Conservation (phyloP, 2,329 filamentous ascomycete species). For the Penicillium sp. region DNA sequence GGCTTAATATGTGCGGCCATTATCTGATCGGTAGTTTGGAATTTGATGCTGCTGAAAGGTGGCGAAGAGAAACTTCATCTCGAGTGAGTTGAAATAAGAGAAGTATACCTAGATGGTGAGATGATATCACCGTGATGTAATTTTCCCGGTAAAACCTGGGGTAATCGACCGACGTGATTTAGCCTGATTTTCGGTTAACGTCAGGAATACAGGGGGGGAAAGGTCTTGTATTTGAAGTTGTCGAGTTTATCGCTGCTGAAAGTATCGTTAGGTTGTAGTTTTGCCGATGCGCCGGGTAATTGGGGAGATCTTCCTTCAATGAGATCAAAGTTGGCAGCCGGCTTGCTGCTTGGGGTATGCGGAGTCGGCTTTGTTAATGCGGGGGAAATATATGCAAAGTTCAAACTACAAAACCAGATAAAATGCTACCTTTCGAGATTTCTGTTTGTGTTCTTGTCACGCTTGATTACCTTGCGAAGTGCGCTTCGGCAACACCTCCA, state of each 20-base stretch:
- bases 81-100: background rate
- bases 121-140: slow-evolving; percentile 23
- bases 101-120: background rate
- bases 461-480: background rate
- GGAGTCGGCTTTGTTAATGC: background rate
- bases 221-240: background rate
- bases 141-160: background rate
- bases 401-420: background rate
- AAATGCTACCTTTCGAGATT: background rate
- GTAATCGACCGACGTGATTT: slow-evolving; percentile 1
- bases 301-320: slow-evolving; percentile 11
- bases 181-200: background rate
- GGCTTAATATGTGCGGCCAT: slow-evolving; percentile 32
- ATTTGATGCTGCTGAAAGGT: background rate
- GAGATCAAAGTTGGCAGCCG: background rate
- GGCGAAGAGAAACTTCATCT: background rate
- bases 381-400: background rate
- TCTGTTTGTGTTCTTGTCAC: background rate
- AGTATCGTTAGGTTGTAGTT: background rate
- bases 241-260: too few relatives aligned
- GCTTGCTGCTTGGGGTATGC: background rate
- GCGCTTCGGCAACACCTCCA: background rate
- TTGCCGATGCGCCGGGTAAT: slow-evolving; percentile 1
- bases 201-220: background rate
- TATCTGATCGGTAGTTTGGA: background rate